phyloP scores from a whole-genome alignment of 2,329 filamentous ascomycete genomes.

The Venturia pyrina region DNA sequence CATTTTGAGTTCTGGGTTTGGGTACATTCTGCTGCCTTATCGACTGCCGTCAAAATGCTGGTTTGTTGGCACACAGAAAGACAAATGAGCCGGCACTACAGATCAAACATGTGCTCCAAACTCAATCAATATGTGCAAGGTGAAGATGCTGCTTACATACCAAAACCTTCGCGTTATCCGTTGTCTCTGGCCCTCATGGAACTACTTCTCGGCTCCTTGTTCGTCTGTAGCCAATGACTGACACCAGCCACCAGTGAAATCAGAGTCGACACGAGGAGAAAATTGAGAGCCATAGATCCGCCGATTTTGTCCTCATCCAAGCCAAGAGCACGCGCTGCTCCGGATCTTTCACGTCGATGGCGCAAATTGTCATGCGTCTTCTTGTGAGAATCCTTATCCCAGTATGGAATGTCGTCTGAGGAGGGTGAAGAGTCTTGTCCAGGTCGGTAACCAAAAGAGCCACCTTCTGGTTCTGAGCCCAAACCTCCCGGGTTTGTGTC shows the following conservation, averaged over 20 bases:
- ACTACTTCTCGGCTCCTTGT: not conserved
- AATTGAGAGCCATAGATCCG: constrained; percentile 8
- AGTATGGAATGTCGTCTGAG: constrained; percentile 58
- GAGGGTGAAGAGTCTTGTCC: not conserved
- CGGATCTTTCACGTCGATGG: not conserved
- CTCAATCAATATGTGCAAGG: not conserved
- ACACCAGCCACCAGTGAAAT: constrained; percentile 5
- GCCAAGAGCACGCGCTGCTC: not conserved
- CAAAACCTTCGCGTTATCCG: not conserved
- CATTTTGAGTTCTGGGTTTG: too few relatives aligned
- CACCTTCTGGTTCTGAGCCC: constrained; percentile 43
- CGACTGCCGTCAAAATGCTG: too few relatives aligned
- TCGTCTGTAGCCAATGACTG: not conserved
- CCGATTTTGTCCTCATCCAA: constrained; percentile 2
- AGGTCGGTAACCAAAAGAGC: constrained; percentile 15
- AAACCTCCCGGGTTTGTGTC: constrained; percentile 39
- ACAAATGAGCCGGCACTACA: too few relatives aligned
- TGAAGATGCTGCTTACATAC: not conserved
- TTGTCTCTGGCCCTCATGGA: not conserved
- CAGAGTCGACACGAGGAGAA: constrained; percentile 9
- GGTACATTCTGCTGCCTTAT: too few relatives aligned
- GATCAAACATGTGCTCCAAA: not conserved
- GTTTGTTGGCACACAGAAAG: too few relatives aligned
- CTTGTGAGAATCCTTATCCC: constrained; percentile 63
- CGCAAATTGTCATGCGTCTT: constrained; percentile 48